Conservation (phyloP, 768 basidiomycete genomes). For the Termitomyces sp. region DNA sequence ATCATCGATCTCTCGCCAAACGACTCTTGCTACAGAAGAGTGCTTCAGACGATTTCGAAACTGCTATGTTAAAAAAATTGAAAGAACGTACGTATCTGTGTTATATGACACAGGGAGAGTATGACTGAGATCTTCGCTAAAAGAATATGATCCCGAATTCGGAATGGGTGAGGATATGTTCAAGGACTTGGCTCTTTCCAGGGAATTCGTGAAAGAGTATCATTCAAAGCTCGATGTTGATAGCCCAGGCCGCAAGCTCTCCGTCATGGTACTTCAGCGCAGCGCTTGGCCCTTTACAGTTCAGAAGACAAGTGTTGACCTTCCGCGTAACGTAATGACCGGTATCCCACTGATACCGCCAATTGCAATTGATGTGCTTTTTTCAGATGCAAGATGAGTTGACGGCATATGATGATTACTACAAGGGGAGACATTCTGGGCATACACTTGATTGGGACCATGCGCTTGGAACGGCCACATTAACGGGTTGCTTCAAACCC, state of each 20-base stretch:
- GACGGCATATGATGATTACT: slow-evolving; percentile 57
- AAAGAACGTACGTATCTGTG: slow-evolving; percentile 52
- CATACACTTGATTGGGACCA: slow-evolving; percentile 84
- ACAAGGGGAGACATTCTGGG: slow-evolving; percentile 72
- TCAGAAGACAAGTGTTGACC: slow-evolving; percentile 41
- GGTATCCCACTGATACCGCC: slow-evolving; percentile 7
- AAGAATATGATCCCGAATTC: slow-evolving; percentile 95
- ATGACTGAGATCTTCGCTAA: background rate
- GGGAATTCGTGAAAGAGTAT: slow-evolving; percentile 67
- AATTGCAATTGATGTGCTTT: slow-evolving; percentile 7
- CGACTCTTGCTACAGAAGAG: slow-evolving; percentile 78
- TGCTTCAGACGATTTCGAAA: slow-evolving; percentile 85
- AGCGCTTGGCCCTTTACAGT: slow-evolving; percentile 83
- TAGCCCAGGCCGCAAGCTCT: slow-evolving; percentile 43
- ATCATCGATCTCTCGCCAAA: slow-evolving; percentile 84
- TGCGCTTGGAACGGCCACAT: slow-evolving; percentile 74
- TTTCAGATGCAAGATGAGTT: slow-evolving; percentile 72
- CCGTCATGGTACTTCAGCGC: slow-evolving; percentile 79
- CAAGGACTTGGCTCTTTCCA: slow-evolving; percentile 76
- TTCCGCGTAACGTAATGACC: slow-evolving; percentile 46
- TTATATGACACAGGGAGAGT: background rate
- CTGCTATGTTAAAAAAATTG: slow-evolving; percentile 76
- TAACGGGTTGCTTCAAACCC: slow-evolving; percentile 62
- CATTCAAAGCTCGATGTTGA: slow-evolving; percentile 36
- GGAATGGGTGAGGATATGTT: slow-evolving; percentile 95